These are phyloP conservation scores for Plasmodium relictum DNA, from an alignment of 169 alveolate genomes.

Conservation along the genomic window DNA sequence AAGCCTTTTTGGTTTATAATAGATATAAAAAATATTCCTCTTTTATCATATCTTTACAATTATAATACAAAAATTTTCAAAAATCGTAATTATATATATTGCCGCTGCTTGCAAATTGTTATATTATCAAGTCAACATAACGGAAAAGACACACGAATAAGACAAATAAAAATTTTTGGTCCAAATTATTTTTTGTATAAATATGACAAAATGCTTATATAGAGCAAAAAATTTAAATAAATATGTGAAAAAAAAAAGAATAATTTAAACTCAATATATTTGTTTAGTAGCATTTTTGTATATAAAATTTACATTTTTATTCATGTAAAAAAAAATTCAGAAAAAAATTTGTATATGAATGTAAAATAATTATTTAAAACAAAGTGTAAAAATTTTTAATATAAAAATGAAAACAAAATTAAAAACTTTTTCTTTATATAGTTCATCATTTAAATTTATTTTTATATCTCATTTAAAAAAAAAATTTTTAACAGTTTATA, in stretches of 20 bases:
- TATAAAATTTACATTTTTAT: too few species aligned
- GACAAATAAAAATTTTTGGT: slow-evolving; percentile 82
- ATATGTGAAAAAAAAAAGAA: too few species aligned
- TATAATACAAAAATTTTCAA: slow-evolving; percentile 73
- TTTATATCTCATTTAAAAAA: too few species aligned
- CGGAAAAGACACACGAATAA: slow-evolving; percentile 90
- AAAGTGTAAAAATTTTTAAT: too few species aligned
- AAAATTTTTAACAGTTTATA: not conserved
- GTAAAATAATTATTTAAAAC: too few species aligned
- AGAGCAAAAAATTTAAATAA: not conserved
- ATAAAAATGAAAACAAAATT: too few species aligned
- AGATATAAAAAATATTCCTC: slow-evolving; percentile 60
- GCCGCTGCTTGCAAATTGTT: slow-evolving; percentile 87
- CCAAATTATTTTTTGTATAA: slow-evolving; percentile 52
- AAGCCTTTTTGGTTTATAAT: slow-evolving; percentile 84
- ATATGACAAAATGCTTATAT: slow-evolving; percentile 51
- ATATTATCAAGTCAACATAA: slow-evolving; percentile 87
- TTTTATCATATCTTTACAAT: slow-evolving; percentile 81
- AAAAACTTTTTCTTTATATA: too few species aligned
- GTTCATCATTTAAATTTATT: too few species aligned
- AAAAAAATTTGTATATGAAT: too few species aligned
- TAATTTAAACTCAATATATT: too few species aligned
- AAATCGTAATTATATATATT: slow-evolving; percentile 80
- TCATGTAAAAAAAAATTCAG: too few species aligned
- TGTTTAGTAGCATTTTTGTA: too few species aligned